Evolutionary conservation across 495 filamentous ascomycete genomes (phyloP), one percentile per base, ranked within the genome.

Genomic region (Ramalina intermedia): DNA sequence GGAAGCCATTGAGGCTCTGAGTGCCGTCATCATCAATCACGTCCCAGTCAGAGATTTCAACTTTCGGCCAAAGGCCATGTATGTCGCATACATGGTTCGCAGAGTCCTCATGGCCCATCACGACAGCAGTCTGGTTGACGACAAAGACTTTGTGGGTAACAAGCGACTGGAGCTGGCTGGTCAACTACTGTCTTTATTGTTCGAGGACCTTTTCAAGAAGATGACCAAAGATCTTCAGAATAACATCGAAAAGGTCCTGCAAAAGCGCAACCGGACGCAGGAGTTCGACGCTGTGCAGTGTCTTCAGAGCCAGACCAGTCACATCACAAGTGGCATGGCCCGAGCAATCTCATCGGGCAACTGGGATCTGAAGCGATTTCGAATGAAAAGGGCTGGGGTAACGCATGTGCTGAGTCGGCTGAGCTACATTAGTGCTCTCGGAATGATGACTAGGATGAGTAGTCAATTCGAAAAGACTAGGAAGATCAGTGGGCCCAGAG

Each of bases 371-470:
- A 94, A 91, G 63, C 86, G 93, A 62, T 96, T 96, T 69, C 86
- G 87, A 64, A 99, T 96, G 91, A 89, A 95, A 59, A 76, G 91
- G 63, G 91, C 91, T 18, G 91, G 91, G 57, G 88, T 99, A 9
- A 94, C 91, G 3, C 91, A 99, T 63, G 88, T 99, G 47, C 71
- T 99, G 16, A 96, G 89, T 67, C 79, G 91, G 39, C 69, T 96
- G 41, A 96, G 88, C 63, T 99, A 95, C 59, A 95, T 96, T 66
- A 85, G 84, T 55, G 93, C 93, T 11, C 74, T 99, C n/a, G 93
- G 93, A 48, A 96, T 96, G 93, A 96, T 99, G 93, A 96, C 93
- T 11, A 80, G 91, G 57, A 96, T 96, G 56, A 89, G 80, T 67
- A 93, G 85, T 75, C 91, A 96, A 68, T 96, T 99, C 61, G 91